Evolutionary conservation across 129 eudicot genomes (phyloP), one percentile per base, ranked within the genome.

Genomic region (Centaurea solstitialis): DNA sequence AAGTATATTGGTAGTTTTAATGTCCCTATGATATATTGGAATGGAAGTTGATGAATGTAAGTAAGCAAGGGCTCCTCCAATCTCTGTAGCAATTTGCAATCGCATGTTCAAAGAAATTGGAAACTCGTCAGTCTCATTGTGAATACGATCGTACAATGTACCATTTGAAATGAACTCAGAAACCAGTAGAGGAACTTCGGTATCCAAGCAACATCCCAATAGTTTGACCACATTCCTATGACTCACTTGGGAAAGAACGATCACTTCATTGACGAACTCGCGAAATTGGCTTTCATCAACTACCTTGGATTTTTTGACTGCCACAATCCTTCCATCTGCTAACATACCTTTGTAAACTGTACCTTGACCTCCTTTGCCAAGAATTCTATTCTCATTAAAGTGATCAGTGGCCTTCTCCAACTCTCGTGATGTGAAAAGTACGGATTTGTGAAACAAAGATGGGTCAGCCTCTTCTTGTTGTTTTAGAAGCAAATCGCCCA

Each of bases 321-420:
- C 88, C 0, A 85, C 72, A 33, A 76, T 70, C 4, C 71, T 85
- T 9, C 82, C 84, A 85, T 85, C 82, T 0, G 15, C 28, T n/a
- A 76, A 24, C 85, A 85, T 85, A 1, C 82, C 87, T 59, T 84
- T 79, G 41, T 79, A 84, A 0, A 84, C 69, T 0, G 87, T 84
- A 28, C 84, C 87, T 76, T 85, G 88, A 4, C 85, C 85, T 68
- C 88, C 88, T 43, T 72, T 65, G 11, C 88, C 88, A 0, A 85
- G 68, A 74, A 85, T 70, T 30, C 76, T 61, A 0, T 85, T 80
- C 9, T 75, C 75, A 13, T 80, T 80, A 23, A 80, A 85, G 35
- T 85, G 10, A 72, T 85, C 79, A 0, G 82, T 85, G 2, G 88
- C 88, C 64, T 76, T 85, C 9, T 77, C 73, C 37, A 77, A 43